Conservation (phyloP, 257 asterid species). For the Ocimum tenuiflorum region DNA sequence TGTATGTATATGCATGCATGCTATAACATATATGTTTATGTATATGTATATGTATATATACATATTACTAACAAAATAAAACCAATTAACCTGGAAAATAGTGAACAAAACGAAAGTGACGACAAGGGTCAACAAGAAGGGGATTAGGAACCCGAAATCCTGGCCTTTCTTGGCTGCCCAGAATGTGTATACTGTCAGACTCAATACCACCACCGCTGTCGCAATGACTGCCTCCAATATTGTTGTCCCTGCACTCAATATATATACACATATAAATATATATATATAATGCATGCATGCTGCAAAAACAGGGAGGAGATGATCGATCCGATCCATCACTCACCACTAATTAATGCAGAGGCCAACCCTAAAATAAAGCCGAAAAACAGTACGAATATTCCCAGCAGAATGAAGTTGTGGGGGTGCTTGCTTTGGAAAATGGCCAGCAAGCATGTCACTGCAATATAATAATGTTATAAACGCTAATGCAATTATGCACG, state of each 20-base stretch:
- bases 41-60: too few species aligned
- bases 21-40: too few species aligned
- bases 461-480: too few species aligned
- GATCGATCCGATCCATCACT: background rate
- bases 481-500: too few species aligned
- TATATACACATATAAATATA: too few species aligned
- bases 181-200: slow-evolving; percentile 57
- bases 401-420: slow-evolving; percentile 24
- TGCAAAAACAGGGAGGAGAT: too few species aligned
- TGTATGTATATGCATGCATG: background rate
- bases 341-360: slow-evolving; percentile 19
- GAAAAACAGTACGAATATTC: slow-evolving; percentile 19
- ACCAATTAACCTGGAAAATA: slow-evolving; percentile 62
- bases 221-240: slow-evolving; percentile 42
- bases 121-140: slow-evolving; percentile 38
- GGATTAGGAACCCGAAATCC: slow-evolving; percentile 46
- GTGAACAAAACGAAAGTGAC: slow-evolving; percentile 28
- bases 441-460: slow-evolving; percentile 12
- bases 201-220: slow-evolving; percentile 44
- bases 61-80: too few species aligned
- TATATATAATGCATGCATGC: too few species aligned
- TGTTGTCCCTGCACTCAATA: slow-evolving; percentile 28
- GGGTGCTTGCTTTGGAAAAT: slow-evolving; percentile 14
- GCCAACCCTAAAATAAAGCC: slow-evolving; percentile 16
- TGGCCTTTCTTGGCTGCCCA: slow-evolving; percentile 72